A percentile compares a stretch with the other conserved stretches of the same genome.
These are phyloP conservation scores for Yamadazyma laniorum DNA, from an alignment of 805 yeast species.

Conservation along the genomic window DNA sequence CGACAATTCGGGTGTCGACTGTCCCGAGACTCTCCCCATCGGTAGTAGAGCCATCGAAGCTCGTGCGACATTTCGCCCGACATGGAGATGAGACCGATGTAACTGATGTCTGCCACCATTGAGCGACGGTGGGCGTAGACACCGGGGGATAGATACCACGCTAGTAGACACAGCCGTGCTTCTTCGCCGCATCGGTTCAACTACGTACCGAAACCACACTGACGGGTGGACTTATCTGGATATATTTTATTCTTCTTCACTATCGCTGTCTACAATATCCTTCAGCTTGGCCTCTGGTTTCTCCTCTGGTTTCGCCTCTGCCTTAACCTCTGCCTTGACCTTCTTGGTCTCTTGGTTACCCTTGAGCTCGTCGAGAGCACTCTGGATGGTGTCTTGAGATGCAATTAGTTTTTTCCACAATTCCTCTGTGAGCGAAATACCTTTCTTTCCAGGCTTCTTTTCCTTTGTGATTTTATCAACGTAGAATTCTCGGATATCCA, in stretches of 20 bases:
- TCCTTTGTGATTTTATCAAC: slow-evolving; percentile 52
- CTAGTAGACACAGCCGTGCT: too few relatives aligned
- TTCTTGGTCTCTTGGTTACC: slow-evolving; percentile 10
- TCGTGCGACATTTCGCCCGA: too few relatives aligned
- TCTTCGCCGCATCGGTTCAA: too few relatives aligned
- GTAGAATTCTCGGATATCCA: slow-evolving; percentile 86
- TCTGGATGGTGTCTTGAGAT: slow-evolving; percentile 45
- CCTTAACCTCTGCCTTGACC: slow-evolving; percentile 3
- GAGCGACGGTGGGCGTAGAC: too few relatives aligned
- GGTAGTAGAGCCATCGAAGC: too few relatives aligned
- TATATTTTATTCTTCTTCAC: slow-evolving; percentile 5
- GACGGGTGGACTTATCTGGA: too few relatives aligned
- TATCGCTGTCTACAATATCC: slow-evolving; percentile 3
- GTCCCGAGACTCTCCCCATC: too few relatives aligned
- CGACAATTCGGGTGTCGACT: too few relatives aligned
- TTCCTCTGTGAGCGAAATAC: slow-evolving; percentile 58
- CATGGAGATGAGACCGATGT: too few relatives aligned
- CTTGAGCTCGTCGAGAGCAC: slow-evolving; percentile 44
- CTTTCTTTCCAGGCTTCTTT: slow-evolving; percentile 79
- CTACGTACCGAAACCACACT: too few relatives aligned
- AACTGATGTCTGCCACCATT: too few relatives aligned
- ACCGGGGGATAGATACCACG: too few relatives aligned
- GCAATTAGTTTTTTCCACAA: slow-evolving; percentile 52
- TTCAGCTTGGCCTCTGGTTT: slow-evolving; percentile 1
- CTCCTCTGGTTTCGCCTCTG: background rate